These are phyloP conservation scores for Geosmithia flava DNA, from an alignment of 2,329 filamentous ascomycete genomes.

Conservation along the genomic window DNA sequence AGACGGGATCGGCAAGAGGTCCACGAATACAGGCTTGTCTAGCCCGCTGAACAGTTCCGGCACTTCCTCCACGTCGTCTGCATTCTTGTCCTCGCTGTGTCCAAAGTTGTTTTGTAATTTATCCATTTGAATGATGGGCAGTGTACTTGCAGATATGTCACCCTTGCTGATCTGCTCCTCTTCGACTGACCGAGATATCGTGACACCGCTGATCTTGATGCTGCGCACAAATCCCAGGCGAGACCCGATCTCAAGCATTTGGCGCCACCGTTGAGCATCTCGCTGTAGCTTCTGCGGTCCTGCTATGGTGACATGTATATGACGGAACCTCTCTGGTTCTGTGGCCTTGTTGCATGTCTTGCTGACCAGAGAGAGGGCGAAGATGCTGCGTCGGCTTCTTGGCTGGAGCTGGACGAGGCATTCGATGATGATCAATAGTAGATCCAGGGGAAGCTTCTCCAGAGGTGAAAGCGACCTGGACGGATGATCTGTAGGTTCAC, in stretches of 20 bases:
- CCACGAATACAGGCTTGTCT: not conserved
- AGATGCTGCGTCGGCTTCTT: constrained; percentile 1
- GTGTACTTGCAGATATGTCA: no score
- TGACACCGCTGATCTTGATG: constrained; percentile 1
- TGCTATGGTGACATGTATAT: not conserved
- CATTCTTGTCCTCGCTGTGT: no score
- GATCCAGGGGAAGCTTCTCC: constrained; percentile 1
- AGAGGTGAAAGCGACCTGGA: constrained; percentile 1
- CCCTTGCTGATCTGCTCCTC: not conserved
- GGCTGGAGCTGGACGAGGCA: constrained; percentile 1
- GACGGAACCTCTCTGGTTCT: not conserved
- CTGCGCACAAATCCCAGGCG: not conserved
- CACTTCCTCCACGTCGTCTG: no score
- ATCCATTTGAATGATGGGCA: no score
- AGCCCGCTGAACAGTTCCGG: constrained; percentile 1
- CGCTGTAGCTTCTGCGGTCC: constrained; percentile 1
- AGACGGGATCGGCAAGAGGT: not conserved
- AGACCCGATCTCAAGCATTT: not conserved
- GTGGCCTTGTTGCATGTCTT: constrained; percentile 1
- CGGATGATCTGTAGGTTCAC: not conserved
- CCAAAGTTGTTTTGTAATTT: not conserved
- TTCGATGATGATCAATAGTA: constrained; percentile 1
- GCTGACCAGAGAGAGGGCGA: constrained; percentile 1
- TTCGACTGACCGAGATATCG: constrained; percentile 1
- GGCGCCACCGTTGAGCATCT: constrained; percentile 1